phyloP scores from a whole-genome alignment of 2,329 filamentous ascomycete species.

The Pseudopyrenochaeta lycopersici region DNA sequence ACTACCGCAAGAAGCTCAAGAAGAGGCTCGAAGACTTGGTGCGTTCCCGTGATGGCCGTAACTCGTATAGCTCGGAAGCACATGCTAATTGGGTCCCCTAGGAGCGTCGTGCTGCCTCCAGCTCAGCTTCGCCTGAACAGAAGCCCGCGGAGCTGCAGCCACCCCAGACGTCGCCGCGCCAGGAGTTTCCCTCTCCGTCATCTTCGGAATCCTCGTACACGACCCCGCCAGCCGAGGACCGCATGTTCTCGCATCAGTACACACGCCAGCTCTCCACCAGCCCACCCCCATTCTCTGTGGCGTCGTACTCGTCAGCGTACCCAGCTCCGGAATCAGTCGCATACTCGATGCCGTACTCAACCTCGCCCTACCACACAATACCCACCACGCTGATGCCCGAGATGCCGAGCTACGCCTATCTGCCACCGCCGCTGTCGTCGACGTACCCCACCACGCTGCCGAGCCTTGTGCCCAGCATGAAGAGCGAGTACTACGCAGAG shows the following conservation, averaged over 20 bases:
- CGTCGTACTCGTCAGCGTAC: slow-evolving; percentile 70
- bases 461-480: slow-evolving; percentile 68
- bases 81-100: slow-evolving; percentile 25
- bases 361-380: slow-evolving; percentile 50
- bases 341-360: slow-evolving; percentile 64
- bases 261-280: slow-evolving; percentile 75
- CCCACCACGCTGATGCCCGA: slow-evolving; percentile 49
- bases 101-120: slow-evolving; percentile 77
- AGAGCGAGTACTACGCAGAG: slow-evolving; percentile 69
- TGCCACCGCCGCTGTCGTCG: slow-evolving; percentile 59
- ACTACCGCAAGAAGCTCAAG: slow-evolving; percentile 97
- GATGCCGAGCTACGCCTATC: slow-evolving; percentile 62
- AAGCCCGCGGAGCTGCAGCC: slow-evolving; percentile 62
- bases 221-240: slow-evolving; percentile 71
- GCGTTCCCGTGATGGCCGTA: slow-evolving; percentile 17
- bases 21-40: slow-evolving; percentile 81
- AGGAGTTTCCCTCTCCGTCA: slow-evolving; percentile 47
- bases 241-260: slow-evolving; percentile 72
- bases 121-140: slow-evolving; percentile 67
- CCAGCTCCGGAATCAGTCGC: slow-evolving; percentile 71
- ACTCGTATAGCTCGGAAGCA: slow-evolving; percentile 17
- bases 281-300: slow-evolving; percentile 68
- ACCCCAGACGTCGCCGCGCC: slow-evolving; percentile 46
- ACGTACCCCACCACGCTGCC: slow-evolving; percentile 67
- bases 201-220: slow-evolving; percentile 48